These are phyloP conservation scores for Aspergillus oerlinghausenensis DNA, from an alignment of 2,329 filamentous ascomycete genomes.

Conservation along the genomic window DNA sequence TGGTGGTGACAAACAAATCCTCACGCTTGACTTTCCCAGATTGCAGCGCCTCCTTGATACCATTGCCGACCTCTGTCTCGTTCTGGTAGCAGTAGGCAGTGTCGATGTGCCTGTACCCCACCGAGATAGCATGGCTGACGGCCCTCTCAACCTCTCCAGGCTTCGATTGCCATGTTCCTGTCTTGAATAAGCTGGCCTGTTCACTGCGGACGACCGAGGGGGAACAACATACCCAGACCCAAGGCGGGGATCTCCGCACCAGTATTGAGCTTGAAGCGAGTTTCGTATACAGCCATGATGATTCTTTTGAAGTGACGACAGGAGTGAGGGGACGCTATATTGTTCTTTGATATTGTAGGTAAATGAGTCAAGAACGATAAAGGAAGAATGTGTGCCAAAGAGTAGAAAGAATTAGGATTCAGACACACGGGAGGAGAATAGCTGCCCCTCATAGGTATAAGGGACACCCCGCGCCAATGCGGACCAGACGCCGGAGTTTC, in stretches of 20 bases:
- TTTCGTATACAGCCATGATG: constrained; percentile 50
- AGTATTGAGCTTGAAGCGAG: constrained; percentile 59
- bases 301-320: constrained; percentile 2
- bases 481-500: constrained; percentile 5
- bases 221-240: constrained; percentile 51
- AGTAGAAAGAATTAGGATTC: background rate
- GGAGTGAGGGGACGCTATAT: background rate
- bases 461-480: background rate
- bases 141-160: constrained; percentile 56
- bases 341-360: background rate
- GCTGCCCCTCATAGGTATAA: background rate
- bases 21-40: constrained; percentile 66
- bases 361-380: background rate
- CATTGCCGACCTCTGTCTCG: constrained; percentile 76
- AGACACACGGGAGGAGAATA: constrained; percentile 1
- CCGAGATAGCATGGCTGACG: constrained; percentile 53
- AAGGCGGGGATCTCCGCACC: constrained; percentile 60
- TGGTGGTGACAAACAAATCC: constrained; percentile 79
- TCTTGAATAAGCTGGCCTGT: constrained; percentile 1
- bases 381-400: background rate
- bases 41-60: constrained; percentile 67
- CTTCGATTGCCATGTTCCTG: constrained; percentile 62
- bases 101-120: constrained; percentile 41
- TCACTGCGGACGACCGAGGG: background rate
- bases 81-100: constrained; percentile 44